A percentile compares a stretch with the other conserved stretches of the same genome.
Conservation (phyloP, 148 eudicot genomes). For the Amaranthus cruentus region DNA sequence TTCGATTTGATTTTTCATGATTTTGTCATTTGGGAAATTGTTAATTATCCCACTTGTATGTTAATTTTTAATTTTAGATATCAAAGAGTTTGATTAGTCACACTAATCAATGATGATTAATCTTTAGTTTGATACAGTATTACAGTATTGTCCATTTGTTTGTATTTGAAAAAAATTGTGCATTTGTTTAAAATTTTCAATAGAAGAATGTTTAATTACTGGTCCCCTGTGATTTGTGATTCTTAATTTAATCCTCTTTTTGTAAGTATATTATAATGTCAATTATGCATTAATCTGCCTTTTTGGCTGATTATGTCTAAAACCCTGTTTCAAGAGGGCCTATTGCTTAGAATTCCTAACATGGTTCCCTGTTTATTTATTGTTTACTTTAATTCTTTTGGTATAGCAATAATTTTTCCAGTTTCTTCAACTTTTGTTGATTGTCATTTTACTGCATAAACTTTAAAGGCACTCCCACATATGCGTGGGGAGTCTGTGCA, state of each 20-base stretch:
- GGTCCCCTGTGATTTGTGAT: constrained; percentile 14
- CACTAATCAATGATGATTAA: constrained; percentile 6
- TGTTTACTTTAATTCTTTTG: too few relatives aligned
- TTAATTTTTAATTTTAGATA: constrained; percentile 4
- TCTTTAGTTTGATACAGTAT: background rate
- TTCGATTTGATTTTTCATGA: constrained; percentile 9
- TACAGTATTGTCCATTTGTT: background rate
- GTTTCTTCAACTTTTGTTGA: too few relatives aligned
- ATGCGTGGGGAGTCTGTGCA: too few relatives aligned
- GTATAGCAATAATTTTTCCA: too few relatives aligned
- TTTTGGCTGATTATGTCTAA: background rate
- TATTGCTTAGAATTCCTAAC: background rate
- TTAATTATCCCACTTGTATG: constrained; percentile 20
- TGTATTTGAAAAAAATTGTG: background rate
- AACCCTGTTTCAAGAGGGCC: too few relatives aligned
- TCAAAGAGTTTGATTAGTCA: background rate
- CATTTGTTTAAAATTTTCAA: background rate
- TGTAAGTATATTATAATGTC: background rate
- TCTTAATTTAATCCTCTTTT: background rate
- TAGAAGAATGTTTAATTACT: background rate
- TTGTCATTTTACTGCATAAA: too few relatives aligned
- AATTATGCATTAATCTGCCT: constrained; percentile 2
- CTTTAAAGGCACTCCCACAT: too few relatives aligned
- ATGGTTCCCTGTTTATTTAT: background rate
- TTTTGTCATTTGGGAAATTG: constrained; percentile 12